These are phyloP conservation scores for Clavispora phyllophila DNA, from an alignment of 805 yeast genomes.

Conservation along the genomic window DNA sequence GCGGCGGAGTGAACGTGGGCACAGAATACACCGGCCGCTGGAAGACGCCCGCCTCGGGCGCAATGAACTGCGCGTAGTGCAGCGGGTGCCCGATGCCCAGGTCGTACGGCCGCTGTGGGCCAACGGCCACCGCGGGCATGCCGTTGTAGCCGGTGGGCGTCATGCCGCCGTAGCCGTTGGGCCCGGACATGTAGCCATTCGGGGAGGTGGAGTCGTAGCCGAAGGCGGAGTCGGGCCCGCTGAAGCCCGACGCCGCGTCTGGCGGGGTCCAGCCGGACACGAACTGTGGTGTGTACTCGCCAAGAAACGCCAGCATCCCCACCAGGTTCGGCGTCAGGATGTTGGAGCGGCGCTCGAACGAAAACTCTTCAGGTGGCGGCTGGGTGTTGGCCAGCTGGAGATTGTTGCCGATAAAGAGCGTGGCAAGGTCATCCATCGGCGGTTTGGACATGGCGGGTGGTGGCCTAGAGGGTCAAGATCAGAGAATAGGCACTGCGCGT, in stretches of 20 bases:
- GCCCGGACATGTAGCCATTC: not conserved
- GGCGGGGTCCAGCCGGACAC: not conserved
- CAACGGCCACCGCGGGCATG: constrained; percentile 3
- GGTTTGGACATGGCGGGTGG: not conserved
- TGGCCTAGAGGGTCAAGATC: too few relatives aligned
- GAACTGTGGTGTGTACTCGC: not conserved
- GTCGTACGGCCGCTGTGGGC: constrained; percentile 12
- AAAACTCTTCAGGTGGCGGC: constrained; percentile 7
- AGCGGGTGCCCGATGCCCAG: constrained; percentile 15
- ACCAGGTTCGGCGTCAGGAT: constrained; percentile 1
- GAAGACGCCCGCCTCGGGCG: constrained; percentile 29
- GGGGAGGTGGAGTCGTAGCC: not conserved
- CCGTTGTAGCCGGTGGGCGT: not conserved
- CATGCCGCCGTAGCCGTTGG: not conserved
- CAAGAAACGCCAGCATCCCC: not conserved
- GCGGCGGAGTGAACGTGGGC: constrained; percentile 2
- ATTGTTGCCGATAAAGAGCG: constrained; percentile 38
- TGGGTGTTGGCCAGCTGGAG: constrained; percentile 19
- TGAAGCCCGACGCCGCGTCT: not conserved
- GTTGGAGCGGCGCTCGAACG: constrained; percentile 3
- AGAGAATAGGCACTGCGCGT: too few relatives aligned
- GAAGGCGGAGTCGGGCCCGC: not conserved
- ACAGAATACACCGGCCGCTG: constrained; percentile 21
- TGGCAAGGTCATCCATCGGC: constrained; percentile 34
- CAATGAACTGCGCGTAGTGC: constrained; percentile 25